A percentile compares a stretch with the other conserved stretches of the same genome.
phyloP scores from a whole-genome alignment of 495 filamentous ascomycete species.

The Hypoxylon intermedium region DNA sequence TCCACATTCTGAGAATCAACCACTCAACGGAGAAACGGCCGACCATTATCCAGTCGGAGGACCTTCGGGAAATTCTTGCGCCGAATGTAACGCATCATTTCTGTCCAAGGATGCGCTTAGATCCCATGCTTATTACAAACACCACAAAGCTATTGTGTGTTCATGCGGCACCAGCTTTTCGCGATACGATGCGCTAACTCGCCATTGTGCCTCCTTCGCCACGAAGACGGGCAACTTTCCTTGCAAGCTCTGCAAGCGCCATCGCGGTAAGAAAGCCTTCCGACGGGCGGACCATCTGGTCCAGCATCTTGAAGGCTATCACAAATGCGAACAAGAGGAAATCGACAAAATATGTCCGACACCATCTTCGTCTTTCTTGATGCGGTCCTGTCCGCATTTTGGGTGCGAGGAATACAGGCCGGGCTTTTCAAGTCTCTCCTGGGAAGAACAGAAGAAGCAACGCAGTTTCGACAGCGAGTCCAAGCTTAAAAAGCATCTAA shows the following conservation, averaged over 20 bases:
- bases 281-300: constrained; percentile 47
- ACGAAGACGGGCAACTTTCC: constrained; percentile 21
- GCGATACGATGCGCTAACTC: constrained; percentile 37
- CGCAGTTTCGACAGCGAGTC: constrained; percentile 36
- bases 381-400: constrained; percentile 13
- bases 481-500: constrained; percentile 46
- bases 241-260: constrained; percentile 43
- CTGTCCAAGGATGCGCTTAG: background rate
- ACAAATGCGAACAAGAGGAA: constrained; percentile 36
- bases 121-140: constrained; percentile 5
- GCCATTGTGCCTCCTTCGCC: constrained; percentile 37
- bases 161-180: constrained; percentile 40
- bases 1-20: no score
- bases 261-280: constrained; percentile 47
- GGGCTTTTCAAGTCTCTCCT: background rate
- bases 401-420: constrained; percentile 23
- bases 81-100: constrained; percentile 28
- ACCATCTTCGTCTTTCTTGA: background rate
- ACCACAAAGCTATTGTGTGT: constrained; percentile 28
- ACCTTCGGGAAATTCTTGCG: constrained; percentile 8
- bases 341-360: constrained; percentile 1
- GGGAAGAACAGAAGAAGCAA: background rate
- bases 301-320: constrained; percentile 48
- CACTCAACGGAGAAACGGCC: no score
- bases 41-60: constrained; percentile 12